These are phyloP conservation scores for Xerocomus potaroensis DNA, from an alignment of 768 basidiomycete genomes.

Conservation along the genomic window DNA sequence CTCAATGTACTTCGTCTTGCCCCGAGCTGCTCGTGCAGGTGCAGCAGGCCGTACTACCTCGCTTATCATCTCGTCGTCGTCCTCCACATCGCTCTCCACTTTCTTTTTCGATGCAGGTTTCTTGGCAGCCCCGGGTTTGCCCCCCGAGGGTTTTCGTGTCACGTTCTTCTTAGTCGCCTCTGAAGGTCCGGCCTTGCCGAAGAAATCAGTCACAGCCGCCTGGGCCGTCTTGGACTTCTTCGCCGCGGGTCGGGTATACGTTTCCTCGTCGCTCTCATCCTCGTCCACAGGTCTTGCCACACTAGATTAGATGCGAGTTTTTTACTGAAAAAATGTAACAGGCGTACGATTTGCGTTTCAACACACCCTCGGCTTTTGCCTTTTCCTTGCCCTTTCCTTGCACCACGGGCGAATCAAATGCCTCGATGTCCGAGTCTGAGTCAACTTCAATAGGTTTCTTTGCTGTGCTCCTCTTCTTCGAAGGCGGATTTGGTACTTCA, in stretches of 20 bases:
- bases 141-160: conserved; percentile 51
- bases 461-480: conserved; percentile 17
- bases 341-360: conserved; percentile 69
- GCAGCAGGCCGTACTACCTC: conserved; percentile 39
- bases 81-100: conserved; percentile 42
- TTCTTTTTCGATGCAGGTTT: conserved; percentile 41
- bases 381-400: conserved; percentile 43
- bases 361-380: conserved; percentile 31
- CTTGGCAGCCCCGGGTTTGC: conserved; percentile 55
- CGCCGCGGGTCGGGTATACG: conserved; percentile 40
- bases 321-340: neutral
- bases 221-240: conserved; percentile 50
- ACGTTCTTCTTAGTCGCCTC: conserved; percentile 38
- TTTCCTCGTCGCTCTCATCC: conserved; percentile 41
- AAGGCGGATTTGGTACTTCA: conserved; percentile 26
- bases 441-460: conserved; percentile 27
- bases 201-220: conserved; percentile 55
- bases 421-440: conserved; percentile 39
- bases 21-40: conserved; percentile 47
- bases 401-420: conserved; percentile 21
- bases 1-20: conserved; percentile 57
- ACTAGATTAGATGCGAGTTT: conserved; percentile 5
- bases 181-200: conserved; percentile 40
- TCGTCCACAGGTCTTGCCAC: conserved; percentile 30
- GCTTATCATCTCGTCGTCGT: conserved; percentile 41